These are phyloP conservation scores for Cercospora berteroae DNA, from an alignment of 2,329 filamentous ascomycete species.

Conservation along the genomic window DNA sequence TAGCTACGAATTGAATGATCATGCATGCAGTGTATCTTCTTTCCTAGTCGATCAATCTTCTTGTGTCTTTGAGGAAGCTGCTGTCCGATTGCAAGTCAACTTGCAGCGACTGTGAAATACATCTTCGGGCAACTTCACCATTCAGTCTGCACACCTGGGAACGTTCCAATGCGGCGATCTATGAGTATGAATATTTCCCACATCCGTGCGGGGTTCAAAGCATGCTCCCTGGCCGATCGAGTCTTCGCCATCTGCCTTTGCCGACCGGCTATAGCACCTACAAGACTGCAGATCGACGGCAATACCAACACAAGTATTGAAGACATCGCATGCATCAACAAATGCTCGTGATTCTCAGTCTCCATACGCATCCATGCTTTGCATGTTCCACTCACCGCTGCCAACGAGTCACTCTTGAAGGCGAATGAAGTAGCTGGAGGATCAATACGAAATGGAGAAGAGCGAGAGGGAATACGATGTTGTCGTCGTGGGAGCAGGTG, in stretches of 20 bases:
- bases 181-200: neutral
- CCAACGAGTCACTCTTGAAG: too few species aligned
- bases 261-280: neutral
- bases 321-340: constrained; percentile 12
- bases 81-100: neutral
- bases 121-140: neutral
- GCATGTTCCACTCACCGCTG: neutral
- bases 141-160: neutral
- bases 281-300: neutral
- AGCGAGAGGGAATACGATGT: neutral
- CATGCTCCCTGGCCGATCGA: neutral
- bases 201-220: neutral
- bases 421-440: too few species aligned
- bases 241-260: neutral
- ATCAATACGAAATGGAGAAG: neutral
- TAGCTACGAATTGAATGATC: constrained; percentile 20
- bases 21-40: neutral
- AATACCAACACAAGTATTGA: neutral
- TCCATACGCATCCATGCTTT: neutral
- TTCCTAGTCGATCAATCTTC: neutral
- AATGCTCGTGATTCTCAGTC: constrained; percentile 13
- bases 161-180: neutral
- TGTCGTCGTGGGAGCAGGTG: neutral
- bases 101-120: neutral
- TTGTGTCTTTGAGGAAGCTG: neutral